Conservation (phyloP, 2,329 filamentous ascomycete species). For the Nemania bipapillata region DNA sequence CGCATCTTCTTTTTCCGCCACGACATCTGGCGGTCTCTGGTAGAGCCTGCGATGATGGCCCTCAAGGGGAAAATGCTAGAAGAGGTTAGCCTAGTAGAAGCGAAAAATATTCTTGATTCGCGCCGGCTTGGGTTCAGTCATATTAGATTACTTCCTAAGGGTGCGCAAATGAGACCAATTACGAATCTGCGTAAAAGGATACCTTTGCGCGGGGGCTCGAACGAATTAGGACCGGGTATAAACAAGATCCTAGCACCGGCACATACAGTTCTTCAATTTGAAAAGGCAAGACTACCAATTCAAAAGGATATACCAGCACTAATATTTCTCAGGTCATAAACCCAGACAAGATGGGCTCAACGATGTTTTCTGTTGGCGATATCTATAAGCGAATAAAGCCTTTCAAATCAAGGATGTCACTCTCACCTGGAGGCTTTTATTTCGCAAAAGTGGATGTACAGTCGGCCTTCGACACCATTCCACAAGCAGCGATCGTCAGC, state of each 20-base stretch:
- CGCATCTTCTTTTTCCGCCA: constrained; percentile 93
- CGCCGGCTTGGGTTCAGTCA: constrained; percentile 79
- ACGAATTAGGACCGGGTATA: constrained; percentile 56
- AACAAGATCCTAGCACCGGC: constrained; percentile 74
- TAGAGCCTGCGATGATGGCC: constrained; percentile 74
- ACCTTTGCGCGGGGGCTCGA: constrained; percentile 58
- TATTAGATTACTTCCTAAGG: constrained; percentile 85
- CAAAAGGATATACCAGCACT: constrained; percentile 10
- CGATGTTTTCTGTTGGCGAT: constrained; percentile 83
- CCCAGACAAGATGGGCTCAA: constrained; percentile 75
- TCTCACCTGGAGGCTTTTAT: constrained; percentile 66
- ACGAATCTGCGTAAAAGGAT: constrained; percentile 81
- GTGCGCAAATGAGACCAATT: constrained; percentile 79
- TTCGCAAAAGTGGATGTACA: constrained; percentile 94
- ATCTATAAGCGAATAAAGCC: constrained; percentile 77
- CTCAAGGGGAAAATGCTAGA: constrained; percentile 82
- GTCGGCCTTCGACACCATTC: constrained; percentile 94
- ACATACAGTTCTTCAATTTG: constrained; percentile 79
- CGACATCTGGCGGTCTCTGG: constrained; percentile 84
- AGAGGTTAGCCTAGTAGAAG: constrained; percentile 71
- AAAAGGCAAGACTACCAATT: constrained; percentile 66
- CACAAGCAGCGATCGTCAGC: constrained; percentile 76
- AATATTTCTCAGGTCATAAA: constrained; percentile 55
- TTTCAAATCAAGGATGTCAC: constrained; percentile 69
- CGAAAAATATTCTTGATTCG: constrained; percentile 67